These are phyloP conservation scores for Vitis amurensis DNA, from an alignment of 164 flowering plant species.

Conservation along the genomic window DNA sequence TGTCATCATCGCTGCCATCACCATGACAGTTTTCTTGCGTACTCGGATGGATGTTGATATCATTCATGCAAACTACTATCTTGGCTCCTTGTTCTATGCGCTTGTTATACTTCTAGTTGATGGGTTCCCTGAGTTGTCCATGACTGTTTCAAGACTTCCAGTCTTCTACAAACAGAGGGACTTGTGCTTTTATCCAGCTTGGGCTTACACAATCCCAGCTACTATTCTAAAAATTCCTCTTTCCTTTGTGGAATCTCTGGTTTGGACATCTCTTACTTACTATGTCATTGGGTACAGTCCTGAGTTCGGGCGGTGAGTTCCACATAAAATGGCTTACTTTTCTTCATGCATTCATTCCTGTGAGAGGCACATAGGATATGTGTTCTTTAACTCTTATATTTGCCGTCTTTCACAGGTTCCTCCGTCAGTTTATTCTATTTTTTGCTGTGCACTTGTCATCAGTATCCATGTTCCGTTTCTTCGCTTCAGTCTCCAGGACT, in stretches of 20 bases:
- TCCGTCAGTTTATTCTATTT: conserved; percentile 61
- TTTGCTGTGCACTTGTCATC: conserved; percentile 58
- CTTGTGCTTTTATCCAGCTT: conserved; percentile 51
- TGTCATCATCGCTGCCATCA: conserved; percentile 23
- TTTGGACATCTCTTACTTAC: conserved; percentile 54
- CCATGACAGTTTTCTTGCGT: conserved; percentile 51
- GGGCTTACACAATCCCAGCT: conserved; percentile 60
- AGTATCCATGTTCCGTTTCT: conserved; percentile 63
- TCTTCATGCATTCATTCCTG: neutral
- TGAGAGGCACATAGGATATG: neutral
- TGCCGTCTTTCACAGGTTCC: conserved; percentile 46
- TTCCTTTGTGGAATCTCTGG: conserved; percentile 38
- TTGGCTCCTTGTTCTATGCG: conserved; percentile 46
- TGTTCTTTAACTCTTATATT: too few relatives aligned
- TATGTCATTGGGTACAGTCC: conserved; percentile 57
- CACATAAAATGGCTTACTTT: neutral
- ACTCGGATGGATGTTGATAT: conserved; percentile 37
- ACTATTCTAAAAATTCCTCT: conserved; percentile 46
- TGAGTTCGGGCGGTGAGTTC: conserved; percentile 40
- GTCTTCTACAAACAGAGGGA: conserved; percentile 56
- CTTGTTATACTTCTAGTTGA: conserved; percentile 33
- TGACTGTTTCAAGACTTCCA: conserved; percentile 39
- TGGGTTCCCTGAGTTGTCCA: conserved; percentile 43
- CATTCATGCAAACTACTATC: conserved; percentile 35
- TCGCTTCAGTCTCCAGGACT: conserved; percentile 58